Base-by-base conservation (phyloP, 192 early-diverging fungal species). In the Coemansia furcata region DNA sequence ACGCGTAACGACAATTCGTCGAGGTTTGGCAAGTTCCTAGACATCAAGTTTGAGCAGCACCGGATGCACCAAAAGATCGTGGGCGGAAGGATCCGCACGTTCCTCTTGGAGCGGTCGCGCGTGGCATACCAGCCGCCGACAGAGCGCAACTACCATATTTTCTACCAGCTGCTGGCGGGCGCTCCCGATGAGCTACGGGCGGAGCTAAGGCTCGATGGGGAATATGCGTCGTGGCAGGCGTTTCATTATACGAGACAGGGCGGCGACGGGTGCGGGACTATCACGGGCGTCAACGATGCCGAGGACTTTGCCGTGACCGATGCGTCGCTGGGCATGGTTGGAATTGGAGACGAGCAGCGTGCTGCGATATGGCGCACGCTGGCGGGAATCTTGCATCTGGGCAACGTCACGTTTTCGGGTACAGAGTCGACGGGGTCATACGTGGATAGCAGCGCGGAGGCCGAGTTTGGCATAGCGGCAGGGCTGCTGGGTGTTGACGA, bases 131-230 rank as follows among this genome's bases (percentile, higher is more conserved):
- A 83, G 69, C 76, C 80, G 52, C 80, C 62, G 75, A 88, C 61
- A 79, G 95, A 96, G 60, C 87, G 92, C 62, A 95, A 89, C 82
- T 99, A 97, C 84, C 93, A 98, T 76, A 90, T 97, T 35, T 98
- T 99, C 82, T 98, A 99, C 85, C 90, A 95, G 76, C 83, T 99
- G 30, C 78, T 99, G 3, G 91, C 92, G 19, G 96, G 96, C 4
- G 86, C 89, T 1, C 80, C 84, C 12, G 54, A 67, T 12, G 87
- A 90, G 68, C 92, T 92, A 87, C 90, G 87, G 44, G 86, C 85
- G 63, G 87, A 89, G 1, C 84, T 95, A 61, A 87, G 84, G 43
- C 55, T 86, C n/a, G 83, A 89, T 55, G 85, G 90, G 44, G 85
- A 86, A 58, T 72, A 95, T 3, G 85, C 86, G 6, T 89, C 94